A percentile compares a stretch with the other conserved stretches of the same genome.
Conservation (phyloP, 192 early-diverging fungal species). For the Piromyces sp. region DNA sequence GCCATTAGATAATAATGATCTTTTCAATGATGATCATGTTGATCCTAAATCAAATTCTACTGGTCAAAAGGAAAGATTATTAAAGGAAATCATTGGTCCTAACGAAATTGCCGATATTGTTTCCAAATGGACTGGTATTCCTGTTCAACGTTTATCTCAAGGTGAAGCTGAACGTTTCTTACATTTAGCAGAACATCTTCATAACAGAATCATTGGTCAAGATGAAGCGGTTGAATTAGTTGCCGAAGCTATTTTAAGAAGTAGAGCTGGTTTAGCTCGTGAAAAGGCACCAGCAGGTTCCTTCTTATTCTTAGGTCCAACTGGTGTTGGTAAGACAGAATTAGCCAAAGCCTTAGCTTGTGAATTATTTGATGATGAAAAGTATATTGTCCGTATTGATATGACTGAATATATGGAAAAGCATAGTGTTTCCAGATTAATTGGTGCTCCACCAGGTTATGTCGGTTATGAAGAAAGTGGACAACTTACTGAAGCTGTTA, state of each 20-base stretch:
- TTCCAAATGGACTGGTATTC: slow-evolving; percentile 91
- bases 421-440: slow-evolving; percentile 72
- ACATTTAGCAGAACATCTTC: slow-evolving; percentile 52
- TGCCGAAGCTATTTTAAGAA: slow-evolving; percentile 72
- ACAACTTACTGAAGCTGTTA: slow-evolving; percentile 83
- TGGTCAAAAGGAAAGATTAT: slow-evolving; percentile 22
- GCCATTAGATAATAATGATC: too few relatives aligned
- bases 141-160: slow-evolving; percentile 71
- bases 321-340: slow-evolving; percentile 82
- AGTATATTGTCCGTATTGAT: slow-evolving; percentile 86
- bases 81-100: slow-evolving; percentile 71
- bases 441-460: slow-evolving; percentile 92
- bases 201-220: slow-evolving; percentile 82
- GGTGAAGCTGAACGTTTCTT: slow-evolving; percentile 74
- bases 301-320: slow-evolving; percentile 92
- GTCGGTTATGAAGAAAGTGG: slow-evolving; percentile 93
- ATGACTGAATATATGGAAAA: slow-evolving; percentile 97
- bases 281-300: slow-evolving; percentile 66
- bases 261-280: slow-evolving; percentile 73
- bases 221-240: slow-evolving; percentile 78
- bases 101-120: slow-evolving; percentile 92
- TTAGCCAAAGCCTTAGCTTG: slow-evolving; percentile 28
- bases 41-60: slow-evolving; percentile 14
- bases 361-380: slow-evolving; percentile 93
- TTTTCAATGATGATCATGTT: too few relatives aligned